Evolutionary conservation across 192 early-diverging fungal species (phyloP).

Genomic region (Dimargaris xerosporica): DNA sequence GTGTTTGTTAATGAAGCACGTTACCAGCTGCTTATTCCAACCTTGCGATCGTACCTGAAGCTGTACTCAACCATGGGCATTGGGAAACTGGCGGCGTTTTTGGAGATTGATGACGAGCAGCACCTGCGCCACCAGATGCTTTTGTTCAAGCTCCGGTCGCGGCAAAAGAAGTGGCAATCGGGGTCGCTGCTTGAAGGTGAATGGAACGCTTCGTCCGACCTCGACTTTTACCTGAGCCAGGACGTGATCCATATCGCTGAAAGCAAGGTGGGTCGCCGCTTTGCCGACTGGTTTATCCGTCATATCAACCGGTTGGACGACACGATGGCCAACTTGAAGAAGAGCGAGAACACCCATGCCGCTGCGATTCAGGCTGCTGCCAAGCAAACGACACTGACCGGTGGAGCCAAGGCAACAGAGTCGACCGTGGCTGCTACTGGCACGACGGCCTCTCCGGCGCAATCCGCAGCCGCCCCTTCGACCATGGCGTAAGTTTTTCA

Average conservation of each 20-base stretch:
- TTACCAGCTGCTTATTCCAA: constrained; percentile 73
- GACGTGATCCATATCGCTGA: constrained; percentile 94
- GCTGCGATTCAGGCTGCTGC: too few relatives aligned
- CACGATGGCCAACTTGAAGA: constrained; percentile 15
- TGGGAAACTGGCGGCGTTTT: constrained; percentile 72
- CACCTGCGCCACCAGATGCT: constrained; percentile 66
- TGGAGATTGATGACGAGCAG: constrained; percentile 72
- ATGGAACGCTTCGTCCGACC: constrained; percentile 59
- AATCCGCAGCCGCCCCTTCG: too few relatives aligned
- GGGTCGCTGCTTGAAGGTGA: constrained; percentile 80
- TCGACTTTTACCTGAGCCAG: constrained; percentile 87
- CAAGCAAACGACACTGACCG: too few relatives aligned
- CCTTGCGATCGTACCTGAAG: constrained; percentile 86
- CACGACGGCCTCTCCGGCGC: too few relatives aligned
- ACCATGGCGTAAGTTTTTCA: too few relatives aligned
- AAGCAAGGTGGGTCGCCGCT: constrained; percentile 79
- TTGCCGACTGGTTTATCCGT: constrained; percentile 92
- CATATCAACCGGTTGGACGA: constrained; percentile 85
- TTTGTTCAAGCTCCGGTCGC: constrained; percentile 87
- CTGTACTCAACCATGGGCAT: constrained; percentile 87
- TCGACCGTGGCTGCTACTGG: too few relatives aligned
- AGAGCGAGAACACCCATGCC: not conserved
- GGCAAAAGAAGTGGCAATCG: constrained; percentile 68
- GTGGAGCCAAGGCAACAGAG: too few relatives aligned
- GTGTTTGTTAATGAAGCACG: constrained; percentile 74